Evolutionary conservation across 441 rosid species (phyloP).

Genomic region (Euphorbia corollata): DNA sequence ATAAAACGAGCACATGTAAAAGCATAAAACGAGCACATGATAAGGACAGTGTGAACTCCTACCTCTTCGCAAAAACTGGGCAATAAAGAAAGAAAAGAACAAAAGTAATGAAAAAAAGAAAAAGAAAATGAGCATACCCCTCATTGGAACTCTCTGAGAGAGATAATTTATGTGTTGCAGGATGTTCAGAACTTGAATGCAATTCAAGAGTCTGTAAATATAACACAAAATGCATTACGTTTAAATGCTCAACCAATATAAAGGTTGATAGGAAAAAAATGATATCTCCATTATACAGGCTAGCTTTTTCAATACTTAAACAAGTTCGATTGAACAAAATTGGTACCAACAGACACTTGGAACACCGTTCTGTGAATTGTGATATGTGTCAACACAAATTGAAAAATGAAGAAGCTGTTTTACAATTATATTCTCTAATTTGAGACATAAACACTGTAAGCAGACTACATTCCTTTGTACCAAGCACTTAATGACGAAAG

Average conservation of each 20-base stretch:
- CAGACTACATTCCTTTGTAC: neutral
- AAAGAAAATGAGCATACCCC: constrained; percentile 20
- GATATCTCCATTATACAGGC: neutral
- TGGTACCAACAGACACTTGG: neutral
- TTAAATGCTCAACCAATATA: neutral
- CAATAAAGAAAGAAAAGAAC: neutral
- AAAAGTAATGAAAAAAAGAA: too few species aligned
- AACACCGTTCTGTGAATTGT: neutral
- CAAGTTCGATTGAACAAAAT: neutral
- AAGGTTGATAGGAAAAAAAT: constrained; percentile 4
- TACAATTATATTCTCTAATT: neutral
- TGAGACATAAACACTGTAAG: neutral
- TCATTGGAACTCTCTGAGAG: constrained; percentile 11
- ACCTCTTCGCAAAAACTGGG: constrained; percentile 8
- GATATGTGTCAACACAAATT: neutral
- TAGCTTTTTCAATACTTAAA: neutral
- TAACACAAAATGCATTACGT: neutral
- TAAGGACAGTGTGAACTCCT: constrained; percentile 1
- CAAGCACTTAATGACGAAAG: neutral
- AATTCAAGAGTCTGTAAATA: constrained; percentile 23
- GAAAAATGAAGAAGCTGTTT: neutral
- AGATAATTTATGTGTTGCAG: constrained; percentile 11
- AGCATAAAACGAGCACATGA: neutral
- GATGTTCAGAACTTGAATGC: constrained; percentile 19
- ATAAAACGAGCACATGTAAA: too few species aligned